A percentile compares a stretch with the other conserved stretches of the same genome.
Conservation (phyloP, 2,329 filamentous ascomycete species). For the Pseudocercospora pini-densiflorae region DNA sequence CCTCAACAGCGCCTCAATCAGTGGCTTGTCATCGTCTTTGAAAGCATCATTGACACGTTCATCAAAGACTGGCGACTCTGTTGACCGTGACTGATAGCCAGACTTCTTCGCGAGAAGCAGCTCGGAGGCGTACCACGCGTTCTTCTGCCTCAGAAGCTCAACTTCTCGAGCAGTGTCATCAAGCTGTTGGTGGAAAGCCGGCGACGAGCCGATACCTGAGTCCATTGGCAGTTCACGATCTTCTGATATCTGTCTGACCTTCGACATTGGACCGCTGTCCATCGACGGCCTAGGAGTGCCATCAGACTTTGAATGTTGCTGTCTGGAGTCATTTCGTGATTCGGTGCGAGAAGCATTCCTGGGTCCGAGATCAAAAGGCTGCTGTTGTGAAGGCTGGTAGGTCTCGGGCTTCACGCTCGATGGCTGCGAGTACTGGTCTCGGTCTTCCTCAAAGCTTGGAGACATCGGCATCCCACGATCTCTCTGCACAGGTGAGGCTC, state of each 20-base stretch:
- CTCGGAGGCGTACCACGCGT: slow-evolving; percentile 97
- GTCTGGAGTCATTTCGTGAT: slow-evolving; percentile 17
- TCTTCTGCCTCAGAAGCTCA: slow-evolving; percentile 80
- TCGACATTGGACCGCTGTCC: slow-evolving; percentile 34
- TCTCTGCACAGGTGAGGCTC: slow-evolving; percentile 17
- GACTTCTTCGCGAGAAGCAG: slow-evolving; percentile 88
- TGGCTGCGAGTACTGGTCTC: slow-evolving; percentile 20
- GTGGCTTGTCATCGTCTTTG: slow-evolving; percentile 86
- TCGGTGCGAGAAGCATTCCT: slow-evolving; percentile 25
- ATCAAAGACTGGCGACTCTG: slow-evolving; percentile 68
- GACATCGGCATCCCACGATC: slow-evolving; percentile 27
- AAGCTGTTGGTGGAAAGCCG: slow-evolving; percentile 65
- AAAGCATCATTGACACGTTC: slow-evolving; percentile 77
- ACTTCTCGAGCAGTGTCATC: slow-evolving; percentile 84
- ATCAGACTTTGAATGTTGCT: slow-evolving; percentile 22
- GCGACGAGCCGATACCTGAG: slow-evolving; percentile 65
- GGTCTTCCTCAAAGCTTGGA: slow-evolving; percentile 25
- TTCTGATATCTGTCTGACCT: slow-evolving; percentile 34
- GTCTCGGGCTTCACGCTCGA: slow-evolving; percentile 36
- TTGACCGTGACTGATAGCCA: slow-evolving; percentile 74
- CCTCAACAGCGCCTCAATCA: slow-evolving; percentile 88
- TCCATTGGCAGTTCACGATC: slow-evolving; percentile 60
- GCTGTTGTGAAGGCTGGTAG: slow-evolving; percentile 39
- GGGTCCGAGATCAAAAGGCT: slow-evolving; percentile 11
- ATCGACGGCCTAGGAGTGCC: slow-evolving; percentile 33